phyloP scores from a whole-genome alignment of 225 moss, liverwort and hornwort genomes.

The Physcomitrellopsis africana region DNA sequence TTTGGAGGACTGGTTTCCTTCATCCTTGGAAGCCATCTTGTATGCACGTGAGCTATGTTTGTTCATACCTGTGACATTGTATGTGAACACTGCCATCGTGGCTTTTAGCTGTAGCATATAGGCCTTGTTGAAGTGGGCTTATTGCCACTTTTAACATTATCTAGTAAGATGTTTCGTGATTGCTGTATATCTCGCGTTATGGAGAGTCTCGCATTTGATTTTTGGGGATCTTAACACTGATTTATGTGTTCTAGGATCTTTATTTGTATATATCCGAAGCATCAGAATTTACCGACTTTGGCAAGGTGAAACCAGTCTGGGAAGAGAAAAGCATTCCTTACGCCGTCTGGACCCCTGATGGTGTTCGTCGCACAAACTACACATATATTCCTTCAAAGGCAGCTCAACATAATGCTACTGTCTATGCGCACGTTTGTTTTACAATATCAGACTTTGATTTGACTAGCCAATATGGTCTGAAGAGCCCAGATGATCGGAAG shows the following conservation, averaged over 20 bases:
- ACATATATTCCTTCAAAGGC: conserved; percentile 68
- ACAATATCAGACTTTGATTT: conserved; percentile 67
- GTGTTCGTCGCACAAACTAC: conserved; percentile 55
- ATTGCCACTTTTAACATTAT: conserved; percentile 9
- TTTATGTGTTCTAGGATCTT: conserved; percentile 62
- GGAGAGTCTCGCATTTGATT: conserved; percentile 12
- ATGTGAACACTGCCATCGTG: no score
- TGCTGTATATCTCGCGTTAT: neutral
- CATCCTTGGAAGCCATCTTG: neutral
- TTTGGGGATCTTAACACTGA: neutral
- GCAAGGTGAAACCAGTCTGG: conserved; percentile 72
- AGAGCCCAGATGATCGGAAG: conserved; percentile 54
- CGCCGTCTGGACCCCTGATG: conserved; percentile 78
- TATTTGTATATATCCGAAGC: conserved; percentile 84
- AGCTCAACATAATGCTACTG: conserved; percentile 73
- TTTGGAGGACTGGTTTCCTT: conserved; percentile 5
- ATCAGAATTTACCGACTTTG: conserved; percentile 59
- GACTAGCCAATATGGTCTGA: no score
- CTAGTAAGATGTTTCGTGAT: neutral
- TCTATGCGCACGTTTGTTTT: conserved; percentile 80
- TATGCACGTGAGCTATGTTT: neutral
- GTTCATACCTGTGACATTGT: neutral
- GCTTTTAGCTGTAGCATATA: neutral
- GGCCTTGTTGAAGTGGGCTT: conserved; percentile 11
- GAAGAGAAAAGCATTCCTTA: conserved; percentile 89